Base-by-base conservation (phyloP, 2,329 filamentous ascomycete species). In the Knufia petricola region DNA sequence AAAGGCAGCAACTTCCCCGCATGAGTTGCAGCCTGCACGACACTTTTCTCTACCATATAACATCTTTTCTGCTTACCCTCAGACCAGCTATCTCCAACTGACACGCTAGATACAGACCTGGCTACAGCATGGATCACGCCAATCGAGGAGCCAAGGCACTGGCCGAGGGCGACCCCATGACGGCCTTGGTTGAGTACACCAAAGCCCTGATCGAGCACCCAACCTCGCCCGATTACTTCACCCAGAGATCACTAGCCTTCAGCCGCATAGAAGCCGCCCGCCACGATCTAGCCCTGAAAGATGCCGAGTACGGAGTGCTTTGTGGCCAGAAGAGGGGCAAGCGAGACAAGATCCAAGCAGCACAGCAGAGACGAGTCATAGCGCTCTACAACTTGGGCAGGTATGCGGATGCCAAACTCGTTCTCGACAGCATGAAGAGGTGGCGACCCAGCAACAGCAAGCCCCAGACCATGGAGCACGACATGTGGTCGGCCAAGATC, bases 241-340 rank as follows among this genome's bases (percentile, higher is more conserved):
- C 92, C 54, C 81, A 84, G 56, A 86, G 90, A 17, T 85, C 87
- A 3, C 87, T 82, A 36, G 87, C 87, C 32, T 82, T 88, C 62
- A 76, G 86, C 43, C 78, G 85, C 51, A 72, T 76, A 2, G 72
- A 70, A 31, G 69, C 74, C 37, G 60, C 69, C 19, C 55, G 70
- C 79, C 44, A 74, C 78, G 70, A 78, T 2, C 73, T 77, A 19
- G 85, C 87, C 1, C 76, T 92, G 38, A 71, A 69, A 32, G 85
- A 89, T 64, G 81, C 83, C 31, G 79, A 87, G 53, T 72, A 74
- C 41, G 85, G 81, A 2, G 75, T 84, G 46, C 67, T 75, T 31
- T 67, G 75, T 3, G 83, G 82, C 2, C 70, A 69, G 21, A 74
- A 82, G 53, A 83, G 90, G 34, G 85, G 77, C 26, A 84, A 82